Base-by-base conservation (phyloP, 768 basidiomycete species). In the Boletus reticuloceps region DNA sequence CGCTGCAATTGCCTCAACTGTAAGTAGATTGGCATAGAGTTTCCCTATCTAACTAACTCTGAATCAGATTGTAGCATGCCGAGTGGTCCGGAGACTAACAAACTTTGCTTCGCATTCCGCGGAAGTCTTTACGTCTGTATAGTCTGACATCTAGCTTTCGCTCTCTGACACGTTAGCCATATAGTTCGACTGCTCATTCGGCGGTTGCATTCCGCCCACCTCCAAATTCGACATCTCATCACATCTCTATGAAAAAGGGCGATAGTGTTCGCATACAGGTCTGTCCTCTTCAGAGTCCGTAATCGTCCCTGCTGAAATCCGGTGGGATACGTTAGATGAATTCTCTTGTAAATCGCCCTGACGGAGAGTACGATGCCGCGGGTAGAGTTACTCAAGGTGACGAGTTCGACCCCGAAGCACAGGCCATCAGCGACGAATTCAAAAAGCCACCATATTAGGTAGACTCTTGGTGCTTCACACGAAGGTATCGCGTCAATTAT, bases 1-100 rank as follows among this genome's bases (percentile, higher is more conserved):
- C 4, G 85, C 86, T 34, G 85, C 85, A 17, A 81, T 88, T 55
- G 79, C 82, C 5, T 84, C 84, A 40, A 88, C 86, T 38, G 86
- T 88, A 55, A 61, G 78, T 37, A 14, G 16, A 34, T 13, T 1
- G 10, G 5, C 27, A 16, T 12, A 17, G 4, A 20, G 20, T 29
- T 12, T 0, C 16, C 14, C 5, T 17, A 16, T 47, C 6, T 16
- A 25, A 29, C 45, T 50, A 32, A 60, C n/a, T 34, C 13, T 49
- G 39, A 39, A 50, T n/a, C 56, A 88, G 85, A 86, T 88, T 59
- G 86, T 86, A 5, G 85, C 79, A 1, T 78, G 75, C 54, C 78
- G 79, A 34, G 82, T 75, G 14, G 86, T 88, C n/a, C 82, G 86
- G 47, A 78, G 86, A 44, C 64, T 89, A 57, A 79, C 79, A 45